Conservation (phyloP, 2,329 filamentous ascomycete genomes). For the Bimuria novae-zelandiae region DNA sequence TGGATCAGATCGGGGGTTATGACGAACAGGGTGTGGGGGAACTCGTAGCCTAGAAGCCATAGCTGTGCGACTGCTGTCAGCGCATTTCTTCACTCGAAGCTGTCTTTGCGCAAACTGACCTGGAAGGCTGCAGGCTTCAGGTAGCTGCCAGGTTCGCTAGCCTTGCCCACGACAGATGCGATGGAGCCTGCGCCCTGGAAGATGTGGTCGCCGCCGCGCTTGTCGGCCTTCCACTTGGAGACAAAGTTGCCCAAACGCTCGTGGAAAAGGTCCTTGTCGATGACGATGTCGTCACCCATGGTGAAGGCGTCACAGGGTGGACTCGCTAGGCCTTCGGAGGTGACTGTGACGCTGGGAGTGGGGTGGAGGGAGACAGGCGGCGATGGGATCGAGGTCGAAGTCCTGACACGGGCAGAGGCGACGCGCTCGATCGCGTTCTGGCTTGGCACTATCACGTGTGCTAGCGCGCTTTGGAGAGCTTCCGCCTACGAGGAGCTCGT, state of each 20-base stretch:
- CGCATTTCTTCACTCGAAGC: conserved; percentile 8
- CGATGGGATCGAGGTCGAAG: conserved; percentile 19
- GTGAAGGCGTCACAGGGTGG: conserved; percentile 39
- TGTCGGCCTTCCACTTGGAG: conserved; percentile 94
- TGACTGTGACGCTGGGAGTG: conserved; percentile 21
- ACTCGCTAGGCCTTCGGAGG: conserved; percentile 22
- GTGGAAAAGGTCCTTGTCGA: conserved; percentile 92
- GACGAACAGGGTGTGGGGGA: conserved; percentile 92
- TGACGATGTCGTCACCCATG: conserved; percentile 79
- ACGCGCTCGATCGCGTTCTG: too few species aligned
- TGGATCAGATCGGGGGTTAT: conserved; percentile 87
- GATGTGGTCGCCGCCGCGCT: conserved; percentile 80
- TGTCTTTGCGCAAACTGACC: conserved; percentile 59
- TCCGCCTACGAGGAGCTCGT: too few species aligned
- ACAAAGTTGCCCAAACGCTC: conserved; percentile 87
- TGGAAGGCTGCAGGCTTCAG: conserved; percentile 97
- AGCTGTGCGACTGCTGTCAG: conserved; percentile 64
- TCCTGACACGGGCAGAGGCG: too few species aligned
- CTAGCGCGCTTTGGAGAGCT: conserved; percentile 5
- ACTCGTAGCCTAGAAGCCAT: conserved; percentile 98
- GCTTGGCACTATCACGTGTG: conserved; percentile 4
- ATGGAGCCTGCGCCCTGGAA: conserved; percentile 89
- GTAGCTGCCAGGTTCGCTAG: conserved; percentile 76
- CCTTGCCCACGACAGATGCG: conserved; percentile 91
- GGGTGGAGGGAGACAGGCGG: conserved; percentile 17